Evolutionary conservation across 257 asterid species (phyloP), one percentile per base, ranked within the genome.

Genomic region (Lycium barbarum): DNA sequence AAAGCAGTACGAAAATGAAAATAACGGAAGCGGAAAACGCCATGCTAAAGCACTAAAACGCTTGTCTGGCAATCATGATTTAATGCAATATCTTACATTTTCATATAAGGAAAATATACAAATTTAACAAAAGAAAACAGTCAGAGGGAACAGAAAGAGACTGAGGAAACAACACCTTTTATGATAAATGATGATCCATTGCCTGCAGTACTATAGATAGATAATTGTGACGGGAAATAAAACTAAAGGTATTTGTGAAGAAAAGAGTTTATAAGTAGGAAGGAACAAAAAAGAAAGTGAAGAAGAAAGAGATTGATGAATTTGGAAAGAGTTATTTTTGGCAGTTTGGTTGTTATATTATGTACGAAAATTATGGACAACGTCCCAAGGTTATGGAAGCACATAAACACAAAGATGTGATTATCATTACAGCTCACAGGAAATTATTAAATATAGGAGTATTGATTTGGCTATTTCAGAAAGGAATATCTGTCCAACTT

Each of bases 361-460:
- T 22, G 65, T 51, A 76, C 82, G 65, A 14, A 26, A 76, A 76
- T 51, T 76, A 7, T 26, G 65, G 65, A 14, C 20, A 53, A 76
- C 33, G 33, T 26, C 82, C 82, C 82, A 53, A 76, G 63, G 65
- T 76, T 51, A 14, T 76, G 82, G 82, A 76, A 51, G 82, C 65
- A 76, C 82, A 76, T 26, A 76, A 76, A 76, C 82, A 76, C 82
- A 76, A 76, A 76, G 26, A 76, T 51, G 82, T 76, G 2, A 76
- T 14, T 51, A 26, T 51, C 82, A 76, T 26, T 76, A 76, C 82
- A 76, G 82, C 17, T 53, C 8, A 72, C 0, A 26, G 0, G 1
- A 76, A 53, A 51, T 13, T 74, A 20, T 22, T 49, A 49, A 3
- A 22, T 76, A 76, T 76, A 7, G 1, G 3, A 49, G 13, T 62